These are phyloP conservation scores for Corrigiola litoralis DNA, from an alignment of 179 eudicot species.

Conservation along the genomic window DNA sequence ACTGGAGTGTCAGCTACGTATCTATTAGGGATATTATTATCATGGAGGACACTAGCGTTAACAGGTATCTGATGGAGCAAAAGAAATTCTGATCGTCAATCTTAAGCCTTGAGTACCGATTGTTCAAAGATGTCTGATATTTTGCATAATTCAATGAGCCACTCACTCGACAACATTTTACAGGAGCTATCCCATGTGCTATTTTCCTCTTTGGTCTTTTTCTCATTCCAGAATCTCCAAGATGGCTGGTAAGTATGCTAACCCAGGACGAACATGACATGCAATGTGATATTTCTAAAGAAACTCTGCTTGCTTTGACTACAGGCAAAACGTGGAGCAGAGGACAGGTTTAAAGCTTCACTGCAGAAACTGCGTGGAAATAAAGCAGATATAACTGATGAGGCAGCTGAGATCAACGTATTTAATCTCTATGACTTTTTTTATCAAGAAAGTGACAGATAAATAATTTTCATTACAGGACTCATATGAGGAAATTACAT, in stretches of 20 bases:
- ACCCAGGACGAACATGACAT: no score
- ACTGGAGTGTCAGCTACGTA: slow-evolving; percentile 71
- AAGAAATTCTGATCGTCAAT: not conserved
- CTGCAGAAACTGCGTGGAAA: slow-evolving; percentile 70
- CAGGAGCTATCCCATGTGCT: slow-evolving; percentile 83
- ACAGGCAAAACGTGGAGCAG: slow-evolving; percentile 69
- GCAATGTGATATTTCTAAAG: no score
- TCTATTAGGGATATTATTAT: slow-evolving; percentile 63
- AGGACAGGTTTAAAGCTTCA: slow-evolving; percentile 59
- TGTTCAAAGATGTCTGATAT: no score
- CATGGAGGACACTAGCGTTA: slow-evolving; percentile 84
- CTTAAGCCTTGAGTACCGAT: no score
- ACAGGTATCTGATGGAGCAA: slow-evolving; percentile 36
- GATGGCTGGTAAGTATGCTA: slow-evolving; percentile 99
- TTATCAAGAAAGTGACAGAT: not conserved
- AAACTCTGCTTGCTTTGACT: not conserved
- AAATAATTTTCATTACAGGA: not conserved
- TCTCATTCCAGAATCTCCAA: slow-evolving; percentile 89
- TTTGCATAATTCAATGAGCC: not conserved
- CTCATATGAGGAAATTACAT: not conserved
- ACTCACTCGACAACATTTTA: slow-evolving; percentile 23
- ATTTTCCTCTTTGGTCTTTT: slow-evolving; percentile 67
- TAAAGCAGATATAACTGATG: slow-evolving; percentile 55
- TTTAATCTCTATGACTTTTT: not conserved
- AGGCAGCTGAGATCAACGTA: slow-evolving; percentile 90